These are phyloP conservation scores for Aspergillus oerlinghausenensis DNA, from an alignment of 2,329 filamentous ascomycete genomes.

Conservation along the genomic window DNA sequence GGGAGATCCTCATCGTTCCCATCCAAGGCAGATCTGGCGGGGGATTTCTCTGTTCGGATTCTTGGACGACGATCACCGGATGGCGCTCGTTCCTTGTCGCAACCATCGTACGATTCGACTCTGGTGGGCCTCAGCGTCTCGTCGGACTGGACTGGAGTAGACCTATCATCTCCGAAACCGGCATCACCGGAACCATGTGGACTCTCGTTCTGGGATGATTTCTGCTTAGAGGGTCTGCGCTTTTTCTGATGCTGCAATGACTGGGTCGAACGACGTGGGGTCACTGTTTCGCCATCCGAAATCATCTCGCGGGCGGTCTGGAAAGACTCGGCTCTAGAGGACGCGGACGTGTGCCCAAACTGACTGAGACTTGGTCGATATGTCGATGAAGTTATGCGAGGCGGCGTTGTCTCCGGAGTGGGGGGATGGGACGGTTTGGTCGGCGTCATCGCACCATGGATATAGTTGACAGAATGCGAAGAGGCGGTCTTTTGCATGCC, in stretches of 20 bases:
- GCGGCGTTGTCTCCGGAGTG: conserved; percentile 72
- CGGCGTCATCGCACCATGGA: conserved; percentile 48
- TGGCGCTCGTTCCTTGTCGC: neutral
- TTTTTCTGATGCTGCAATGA: conserved; percentile 16
- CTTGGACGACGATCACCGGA: too few relatives aligned
- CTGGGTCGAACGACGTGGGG: conserved; percentile 20
- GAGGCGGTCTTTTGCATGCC: conserved; percentile 23
- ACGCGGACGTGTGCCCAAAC: conserved; percentile 52
- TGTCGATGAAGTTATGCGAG: conserved; percentile 41
- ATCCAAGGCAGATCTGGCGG: conserved; percentile 7
- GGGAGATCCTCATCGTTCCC: conserved; percentile 17
- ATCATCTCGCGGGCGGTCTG: conserved; percentile 65
- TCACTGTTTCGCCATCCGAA: conserved; percentile 54
- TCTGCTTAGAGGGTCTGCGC: conserved; percentile 13
- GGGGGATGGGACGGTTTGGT: conserved; percentile 64
- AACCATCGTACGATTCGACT: neutral
- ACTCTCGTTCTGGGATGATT: conserved; percentile 16
- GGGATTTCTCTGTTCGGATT: conserved; percentile 3
- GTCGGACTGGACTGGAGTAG: neutral
- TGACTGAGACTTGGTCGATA: conserved; percentile 42
- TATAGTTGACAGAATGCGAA: conserved; percentile 18
- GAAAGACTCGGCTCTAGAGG: conserved; percentile 65
- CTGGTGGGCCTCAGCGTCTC: conserved; percentile 1
- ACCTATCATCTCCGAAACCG: neutral
- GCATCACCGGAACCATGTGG: conserved; percentile 13